Evolutionary conservation across 2,329 filamentous ascomycete genomes (phyloP), one percentile per base, ranked within the genome.

Genomic region (Ceratocystis cacaofunesta): DNA sequence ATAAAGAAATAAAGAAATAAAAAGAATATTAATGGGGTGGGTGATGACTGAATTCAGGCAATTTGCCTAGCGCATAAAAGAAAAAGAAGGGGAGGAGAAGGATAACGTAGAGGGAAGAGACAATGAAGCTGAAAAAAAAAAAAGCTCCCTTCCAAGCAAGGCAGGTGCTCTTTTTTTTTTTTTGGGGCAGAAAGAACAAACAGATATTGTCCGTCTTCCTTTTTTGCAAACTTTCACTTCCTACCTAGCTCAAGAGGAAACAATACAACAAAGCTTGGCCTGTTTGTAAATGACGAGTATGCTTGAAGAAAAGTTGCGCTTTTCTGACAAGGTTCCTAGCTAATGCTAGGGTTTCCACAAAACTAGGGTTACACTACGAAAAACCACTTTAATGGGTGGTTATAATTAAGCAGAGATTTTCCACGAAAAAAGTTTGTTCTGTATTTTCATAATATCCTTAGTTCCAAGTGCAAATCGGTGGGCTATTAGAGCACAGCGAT

Each of bases 381-480:
- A 36, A 12, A 36, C 2, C 32, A 41, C 36, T 15, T 41, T 4
- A 15, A 41, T 15, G 10, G 36, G 12, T 41, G 36, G 36, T 19
- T 12, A 52, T 52, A 19, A 50, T 44, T 28, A 15, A 25, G 43
- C 25, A 8, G 36, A 19, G 52, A 19, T 17, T 64, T 64, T 64
- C 62, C 62, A 64, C 62, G 52, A 57, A 58, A 62, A 46, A 41
- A 15, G 36, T 12, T 28, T 62, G 61, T 62, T 62, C 61, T 62
- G 41, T 64, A 60, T 58, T 55, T 64, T 64, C 25, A 64, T 64
- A 57, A 57, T 57, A 57, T 57, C 52, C 52, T 30, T 32, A 17
- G 52, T 17, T 57, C 52, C 52, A 57, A 57, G 48, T 25, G n/a
- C 3, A 25, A 10, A 30, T 17, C 22, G 22, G 52, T 25, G 22